Base-by-base conservation (phyloP, 2,329 filamentous ascomycete genomes). In the Gremmenia infestans region DNA sequence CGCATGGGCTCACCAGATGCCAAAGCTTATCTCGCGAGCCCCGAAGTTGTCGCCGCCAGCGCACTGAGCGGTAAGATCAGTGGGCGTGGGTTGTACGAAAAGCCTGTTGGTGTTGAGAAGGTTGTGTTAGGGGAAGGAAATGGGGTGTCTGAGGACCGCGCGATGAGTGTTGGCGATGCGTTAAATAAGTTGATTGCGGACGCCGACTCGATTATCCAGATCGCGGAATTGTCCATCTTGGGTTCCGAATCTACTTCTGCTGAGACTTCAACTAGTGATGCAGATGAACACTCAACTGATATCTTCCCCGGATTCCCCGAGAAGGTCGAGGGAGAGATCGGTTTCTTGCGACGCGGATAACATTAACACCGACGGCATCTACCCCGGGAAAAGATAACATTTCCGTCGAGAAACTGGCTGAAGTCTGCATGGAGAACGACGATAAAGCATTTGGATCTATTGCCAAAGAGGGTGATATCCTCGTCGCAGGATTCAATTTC, bases 341-440 rank as follows among this genome's bases (percentile, higher is more conserved):
- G 96, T 48, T 96, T 94, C 73, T 89, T 89, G 83, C 68, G 89
- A 96, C 66, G 83, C 82, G 0, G 88, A 91, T 70, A 95, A 96
- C 73, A 83, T 97, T 70, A 89, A 94, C 73, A 97, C 93, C 0
- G 93, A 97, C 68, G 86, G 82, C 53, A 96, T 97, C 70, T 97
- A 97, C 71, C 88, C 91, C 0, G 91, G 89, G 4, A 91, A 92
- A 95, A 69, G 92, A 97, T 68, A 81, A 89, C 65, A 79, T 97
- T 1, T 75, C 88, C 0, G 76, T 74, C 0, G 87, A 90, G 59
- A 83, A 83, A 55, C 97, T 97, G 93, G 90, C 91, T 0, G 77
- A 88, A 62, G 91, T 92, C 0, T 92, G 88, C 72, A 97, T 97
- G 91, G 81, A 88, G 70, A 97, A 97, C 78, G 97, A 96, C 74